Base-by-base conservation (phyloP, 2,329 filamentous ascomycete species). In the Calonectria hawksworthii region DNA sequence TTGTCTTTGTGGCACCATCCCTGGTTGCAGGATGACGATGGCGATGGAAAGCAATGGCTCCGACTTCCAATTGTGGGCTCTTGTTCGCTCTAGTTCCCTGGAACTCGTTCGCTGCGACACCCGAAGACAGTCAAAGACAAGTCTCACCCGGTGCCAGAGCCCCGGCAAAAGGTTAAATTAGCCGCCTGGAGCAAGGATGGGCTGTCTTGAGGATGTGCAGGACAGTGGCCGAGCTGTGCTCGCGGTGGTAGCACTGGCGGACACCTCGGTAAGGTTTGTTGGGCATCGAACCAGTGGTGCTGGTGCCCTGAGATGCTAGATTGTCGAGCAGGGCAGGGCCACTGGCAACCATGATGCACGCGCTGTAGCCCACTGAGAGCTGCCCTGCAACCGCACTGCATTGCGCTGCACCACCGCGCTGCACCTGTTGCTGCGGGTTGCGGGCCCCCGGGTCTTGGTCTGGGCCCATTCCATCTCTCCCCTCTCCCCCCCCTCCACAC, bases 131-230 rank as follows among this genome's bases (percentile, higher is more conserved):
- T 23, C 56, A 41, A 41, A 63, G 36, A 63, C 56, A 63, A 18
- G 56, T 70, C 26, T 73, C 28, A 26, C 32, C 59, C 71, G 21
- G 56, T 38, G 32, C 34, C 65, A 56, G 67, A 32, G 67, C 67
- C 72, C 61, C 68, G 59, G 66, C 67, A 50, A 79, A 80, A 80
- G 77, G 74, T 73, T 78, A 75, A 77, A 79, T 79, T 80, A 80
- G 78, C 78, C 73, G 77, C 76, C 63, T 54, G 9, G 23, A 16
- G 36, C 72, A 70, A 59, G 70, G 70, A 67, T 74, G 23, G 56
- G 34, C 51, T 61, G 56, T 59, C 64, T 59, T 36, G 47, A 70
- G 68, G 63, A 68, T 73, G 26, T 11, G 41, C 64, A 72, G 36
- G n/a, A 28, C 41, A 44, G 21, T 34, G 16, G n/a, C 41, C 47